These are phyloP conservation scores for Atkinsonella texensis DNA, from an alignment of 2,329 filamentous ascomycete species.

Conservation along the genomic window DNA sequence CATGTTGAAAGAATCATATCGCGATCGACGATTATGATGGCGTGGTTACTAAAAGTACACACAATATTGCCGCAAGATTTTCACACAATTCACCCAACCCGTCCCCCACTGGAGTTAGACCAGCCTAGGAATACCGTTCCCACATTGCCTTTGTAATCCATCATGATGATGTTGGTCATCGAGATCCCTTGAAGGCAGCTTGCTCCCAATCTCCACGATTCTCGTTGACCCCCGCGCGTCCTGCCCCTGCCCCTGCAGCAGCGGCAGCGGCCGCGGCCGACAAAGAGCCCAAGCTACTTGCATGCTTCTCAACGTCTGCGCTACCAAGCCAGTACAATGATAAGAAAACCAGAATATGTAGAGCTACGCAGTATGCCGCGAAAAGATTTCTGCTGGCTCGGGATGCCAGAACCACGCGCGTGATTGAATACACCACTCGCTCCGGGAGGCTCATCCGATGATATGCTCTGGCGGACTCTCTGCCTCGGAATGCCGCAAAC, in stretches of 20 bases:
- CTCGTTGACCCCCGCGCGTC: conserved; percentile 14
- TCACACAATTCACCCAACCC: neutral
- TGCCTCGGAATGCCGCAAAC: conserved; percentile 89
- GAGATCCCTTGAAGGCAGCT: conserved; percentile 42
- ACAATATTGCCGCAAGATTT: too few species aligned
- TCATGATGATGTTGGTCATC: neutral
- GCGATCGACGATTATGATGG: too few species aligned
- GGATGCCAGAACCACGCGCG: conserved; percentile 80
- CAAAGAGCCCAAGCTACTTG: conserved; percentile 40
- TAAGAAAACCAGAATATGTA: conserved; percentile 80
- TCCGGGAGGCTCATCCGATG: conserved; percentile 89
- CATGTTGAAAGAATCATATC: too few species aligned
- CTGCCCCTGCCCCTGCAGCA: conserved; percentile 22
- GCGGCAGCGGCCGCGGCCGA: conserved; percentile 32
- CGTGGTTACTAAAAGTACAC: too few species aligned
- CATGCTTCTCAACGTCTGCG: conserved; percentile 50
- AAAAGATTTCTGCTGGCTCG: conserved; percentile 88
- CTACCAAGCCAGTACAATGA: conserved; percentile 77
- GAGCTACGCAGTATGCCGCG: conserved; percentile 75
- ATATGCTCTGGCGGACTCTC: conserved; percentile 82
- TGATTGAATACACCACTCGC: conserved; percentile 79
- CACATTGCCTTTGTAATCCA: neutral
- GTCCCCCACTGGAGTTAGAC: neutral
- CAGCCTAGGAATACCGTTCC: neutral
- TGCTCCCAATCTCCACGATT: conserved; percentile 49